Conservation (phyloP, 176 grass and related monocot species). For the Triticum turgidum region DNA sequence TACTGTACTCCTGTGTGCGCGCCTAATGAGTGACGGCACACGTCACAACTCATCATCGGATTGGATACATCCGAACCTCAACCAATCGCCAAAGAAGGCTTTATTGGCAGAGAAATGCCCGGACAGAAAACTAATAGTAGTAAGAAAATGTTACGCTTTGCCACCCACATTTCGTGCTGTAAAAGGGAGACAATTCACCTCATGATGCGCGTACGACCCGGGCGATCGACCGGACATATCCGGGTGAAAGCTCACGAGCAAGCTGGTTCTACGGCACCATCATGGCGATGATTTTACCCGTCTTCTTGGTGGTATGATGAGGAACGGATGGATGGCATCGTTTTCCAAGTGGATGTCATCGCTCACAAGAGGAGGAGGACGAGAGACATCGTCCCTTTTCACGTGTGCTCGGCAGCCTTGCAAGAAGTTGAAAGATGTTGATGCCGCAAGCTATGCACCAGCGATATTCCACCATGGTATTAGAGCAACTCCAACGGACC, state of each 20-base stretch:
- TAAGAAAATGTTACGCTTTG: not conserved
- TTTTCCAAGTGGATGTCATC: constrained; percentile 26
- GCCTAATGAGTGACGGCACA: not conserved
- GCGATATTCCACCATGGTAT: too few relatives aligned
- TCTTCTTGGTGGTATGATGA: not conserved
- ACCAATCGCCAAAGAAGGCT: constrained; percentile 2
- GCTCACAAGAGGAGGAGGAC: not conserved
- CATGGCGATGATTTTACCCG: constrained; percentile 3
- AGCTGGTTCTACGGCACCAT: constrained; percentile 17
- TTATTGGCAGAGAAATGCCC: not conserved
- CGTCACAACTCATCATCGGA: not conserved
- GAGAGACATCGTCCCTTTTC: not conserved
- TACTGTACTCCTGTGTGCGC: not conserved
- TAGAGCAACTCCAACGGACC: too few relatives aligned
- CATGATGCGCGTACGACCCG: constrained; percentile 29
- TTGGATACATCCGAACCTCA: not conserved
- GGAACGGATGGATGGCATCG: constrained; percentile 2
- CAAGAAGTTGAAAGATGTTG: not conserved
- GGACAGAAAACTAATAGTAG: too few relatives aligned
- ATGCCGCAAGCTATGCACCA: not conserved
- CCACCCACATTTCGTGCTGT: not conserved
- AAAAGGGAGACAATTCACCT: constrained; percentile 27
- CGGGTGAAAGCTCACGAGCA: constrained; percentile 19
- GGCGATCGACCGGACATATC: not conserved
- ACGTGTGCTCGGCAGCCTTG: not conserved